A percentile compares a stretch with the other conserved stretches of the same genome.
phyloP scores from a whole-genome alignment of 306 rosid genomes.

The Cucurbita moschata region DNA sequence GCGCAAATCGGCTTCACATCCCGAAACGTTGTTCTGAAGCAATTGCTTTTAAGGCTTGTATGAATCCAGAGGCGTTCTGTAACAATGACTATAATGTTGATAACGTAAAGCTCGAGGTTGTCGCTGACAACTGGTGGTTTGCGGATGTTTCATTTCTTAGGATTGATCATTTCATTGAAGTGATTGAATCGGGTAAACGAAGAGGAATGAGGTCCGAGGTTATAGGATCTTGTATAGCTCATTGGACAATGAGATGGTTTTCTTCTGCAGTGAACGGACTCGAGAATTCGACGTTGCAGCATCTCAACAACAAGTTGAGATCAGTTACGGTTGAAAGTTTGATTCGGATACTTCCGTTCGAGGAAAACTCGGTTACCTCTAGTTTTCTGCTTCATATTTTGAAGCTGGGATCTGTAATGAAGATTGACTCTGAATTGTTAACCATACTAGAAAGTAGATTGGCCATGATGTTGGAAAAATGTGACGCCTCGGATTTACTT shows the following conservation, averaged over 20 bases:
- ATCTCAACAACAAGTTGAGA: constrained; percentile 19
- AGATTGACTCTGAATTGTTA: constrained; percentile 28
- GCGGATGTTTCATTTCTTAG: constrained; percentile 42
- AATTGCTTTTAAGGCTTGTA: constrained; percentile 53
- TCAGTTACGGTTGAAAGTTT: constrained; percentile 50
- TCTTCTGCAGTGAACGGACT: constrained; percentile 25
- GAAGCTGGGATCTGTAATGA: constrained; percentile 36
- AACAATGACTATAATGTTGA: constrained; percentile 3
- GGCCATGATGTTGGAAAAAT: constrained; percentile 38
- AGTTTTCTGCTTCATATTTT: constrained; percentile 58
- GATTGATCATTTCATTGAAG: constrained; percentile 64
- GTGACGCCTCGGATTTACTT: constrained; percentile 41
- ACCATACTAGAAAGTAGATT: constrained; percentile 37
- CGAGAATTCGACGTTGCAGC: constrained; percentile 12
- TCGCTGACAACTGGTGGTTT: constrained; percentile 51
- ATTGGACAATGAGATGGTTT: constrained; percentile 52
- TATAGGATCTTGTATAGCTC: constrained; percentile 53
- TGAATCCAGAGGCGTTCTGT: constrained; percentile 24
- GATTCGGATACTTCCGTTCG: constrained; percentile 40
- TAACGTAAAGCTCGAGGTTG: constrained; percentile 8
- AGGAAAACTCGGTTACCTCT: constrained; percentile 51
- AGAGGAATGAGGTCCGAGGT: constrained; percentile 35
- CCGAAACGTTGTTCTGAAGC: constrained; percentile 46
- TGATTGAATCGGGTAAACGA: constrained; percentile 36
- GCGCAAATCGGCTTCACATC: constrained; percentile 47